Base-by-base conservation (phyloP, 306 rosid species). In the Oemleria cerasiformis region DNA sequence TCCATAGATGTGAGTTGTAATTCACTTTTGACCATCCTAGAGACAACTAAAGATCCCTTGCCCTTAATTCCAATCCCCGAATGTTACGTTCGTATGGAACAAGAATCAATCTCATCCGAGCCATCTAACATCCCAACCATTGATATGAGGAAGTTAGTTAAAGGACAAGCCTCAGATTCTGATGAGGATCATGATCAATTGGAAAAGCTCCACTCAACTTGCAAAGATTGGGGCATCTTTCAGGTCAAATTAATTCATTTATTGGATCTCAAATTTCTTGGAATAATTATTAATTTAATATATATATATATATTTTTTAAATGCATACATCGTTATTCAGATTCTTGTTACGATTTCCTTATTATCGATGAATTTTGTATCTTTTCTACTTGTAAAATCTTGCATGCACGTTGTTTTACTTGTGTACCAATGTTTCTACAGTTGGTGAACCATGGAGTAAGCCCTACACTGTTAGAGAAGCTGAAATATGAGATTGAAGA, bases 391-490 rank as follows among this genome's bases (percentile, higher is more conserved):
- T 30, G 36, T 30, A 4, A 30, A 30, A 30, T 4, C 64, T 14
- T 59, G 41, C 19, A 59, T 30, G 11, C 36, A 30, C 36, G 36
- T 30, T 30, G 3, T 30, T 30, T 30, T 1, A 1, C 36, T 30
- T 30, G 36, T 2, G 0, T 30, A 30, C 3, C 3, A 30, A 30
- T 13, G 7, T 38, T 15, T 16, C 1, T 74, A 67, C 47, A 91
- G 97, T 80, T 92, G 82, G 85, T 85, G 70, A 90, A 92, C 79
- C 97, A 92, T 78, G 98, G 91, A 78, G 89, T 90, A 55, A 74
- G 79, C 64, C 25, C 58, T 77, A 19, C 70, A 59, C 51, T 88
- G 21, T 51, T 88, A 23, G 82, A 75, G 78, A 80, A 85, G 66
- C 60, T 90, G 63, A 82, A 81, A 20, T 23, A 61, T 6, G 98